A percentile compares a stretch with the other conserved stretches of the same genome.
Evolutionary conservation across 768 basidiomycete genomes (phyloP).

Genomic region (Auricularia sp.): DNA sequence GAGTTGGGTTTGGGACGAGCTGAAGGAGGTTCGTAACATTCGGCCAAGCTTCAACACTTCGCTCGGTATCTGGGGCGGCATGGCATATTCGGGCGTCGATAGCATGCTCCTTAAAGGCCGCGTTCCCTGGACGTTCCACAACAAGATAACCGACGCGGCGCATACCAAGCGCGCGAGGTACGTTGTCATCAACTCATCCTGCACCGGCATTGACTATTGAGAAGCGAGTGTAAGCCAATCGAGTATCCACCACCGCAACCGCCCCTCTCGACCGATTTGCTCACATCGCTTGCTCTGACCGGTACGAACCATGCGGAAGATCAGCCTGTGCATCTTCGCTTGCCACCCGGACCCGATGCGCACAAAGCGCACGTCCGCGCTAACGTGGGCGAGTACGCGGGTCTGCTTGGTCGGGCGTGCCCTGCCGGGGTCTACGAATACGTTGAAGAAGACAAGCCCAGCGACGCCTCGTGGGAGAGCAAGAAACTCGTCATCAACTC

Average conservation of each 20-base stretch:
- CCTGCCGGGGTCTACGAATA: conserved; percentile 98
- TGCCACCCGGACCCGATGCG: conserved; percentile 43
- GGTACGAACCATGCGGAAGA: conserved; percentile 97
- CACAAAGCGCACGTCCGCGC: conserved; percentile 57
- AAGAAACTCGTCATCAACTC: conserved; percentile 94
- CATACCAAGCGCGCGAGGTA: conserved; percentile 59
- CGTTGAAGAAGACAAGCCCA: conserved; percentile 49
- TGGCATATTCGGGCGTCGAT: conserved; percentile 84
- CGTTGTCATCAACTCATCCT: conserved; percentile 3
- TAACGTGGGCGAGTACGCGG: conserved; percentile 76
- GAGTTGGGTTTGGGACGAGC: conserved; percentile 80
- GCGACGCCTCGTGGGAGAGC: conserved; percentile 43
- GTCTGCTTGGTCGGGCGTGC: conserved; percentile 80
- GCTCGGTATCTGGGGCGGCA: conserved; percentile 78
- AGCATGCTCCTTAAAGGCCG: conserved; percentile 74
- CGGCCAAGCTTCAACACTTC: conserved; percentile 78
- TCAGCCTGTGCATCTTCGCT: conserved; percentile 79
- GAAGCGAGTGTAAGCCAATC: conserved; percentile 56
- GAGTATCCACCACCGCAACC: conserved; percentile 81
- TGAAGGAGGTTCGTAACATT: conserved; percentile 84
- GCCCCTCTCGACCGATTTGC: conserved; percentile 83
- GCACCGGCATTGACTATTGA: not conserved
- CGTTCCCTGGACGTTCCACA: conserved; percentile 87
- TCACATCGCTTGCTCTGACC: conserved; percentile 83
- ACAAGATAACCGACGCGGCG: conserved; percentile 51